phyloP scores from a whole-genome alignment of 176 grass and related monocot genomes.

The Cenchrus fungigraminus region DNA sequence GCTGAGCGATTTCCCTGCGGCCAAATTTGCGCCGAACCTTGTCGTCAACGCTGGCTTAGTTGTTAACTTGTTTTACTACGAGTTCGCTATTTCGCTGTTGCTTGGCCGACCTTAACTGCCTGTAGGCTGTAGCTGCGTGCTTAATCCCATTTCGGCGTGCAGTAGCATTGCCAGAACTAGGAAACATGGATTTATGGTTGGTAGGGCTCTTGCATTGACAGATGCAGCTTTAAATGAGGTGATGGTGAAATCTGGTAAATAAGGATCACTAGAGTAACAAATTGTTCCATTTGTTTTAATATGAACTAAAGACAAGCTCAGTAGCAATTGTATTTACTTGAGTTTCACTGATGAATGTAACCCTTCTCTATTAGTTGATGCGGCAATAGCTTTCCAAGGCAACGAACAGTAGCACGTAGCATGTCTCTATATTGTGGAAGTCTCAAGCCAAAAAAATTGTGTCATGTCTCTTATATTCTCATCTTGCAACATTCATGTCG shows the following conservation, averaged over 20 bases:
- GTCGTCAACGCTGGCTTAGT: background rate
- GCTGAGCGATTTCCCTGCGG: background rate
- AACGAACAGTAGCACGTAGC: background rate
- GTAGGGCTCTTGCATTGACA: no score
- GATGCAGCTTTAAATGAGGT: no score
- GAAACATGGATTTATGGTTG: background rate
- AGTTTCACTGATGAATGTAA: background rate
- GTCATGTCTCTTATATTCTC: background rate
- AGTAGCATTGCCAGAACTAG: background rate
- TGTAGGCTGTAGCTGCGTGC: background rate
- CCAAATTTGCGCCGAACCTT: background rate
- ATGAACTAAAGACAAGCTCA: background rate
- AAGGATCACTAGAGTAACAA: no score
- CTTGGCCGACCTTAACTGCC: background rate
- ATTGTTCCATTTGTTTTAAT: background rate
- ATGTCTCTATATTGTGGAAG: background rate
- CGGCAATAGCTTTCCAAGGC: background rate
- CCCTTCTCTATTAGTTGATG: background rate
- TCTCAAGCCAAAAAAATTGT: background rate
- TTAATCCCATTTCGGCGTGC: background rate
- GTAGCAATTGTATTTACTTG: background rate
- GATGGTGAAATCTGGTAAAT: conserved; percentile 1
- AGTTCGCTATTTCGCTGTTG: background rate
- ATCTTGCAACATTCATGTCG: background rate
- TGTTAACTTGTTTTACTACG: background rate